Base-by-base conservation (phyloP, 371 early-diverging fungal genomes). In the Mortierella sp. region DNA sequence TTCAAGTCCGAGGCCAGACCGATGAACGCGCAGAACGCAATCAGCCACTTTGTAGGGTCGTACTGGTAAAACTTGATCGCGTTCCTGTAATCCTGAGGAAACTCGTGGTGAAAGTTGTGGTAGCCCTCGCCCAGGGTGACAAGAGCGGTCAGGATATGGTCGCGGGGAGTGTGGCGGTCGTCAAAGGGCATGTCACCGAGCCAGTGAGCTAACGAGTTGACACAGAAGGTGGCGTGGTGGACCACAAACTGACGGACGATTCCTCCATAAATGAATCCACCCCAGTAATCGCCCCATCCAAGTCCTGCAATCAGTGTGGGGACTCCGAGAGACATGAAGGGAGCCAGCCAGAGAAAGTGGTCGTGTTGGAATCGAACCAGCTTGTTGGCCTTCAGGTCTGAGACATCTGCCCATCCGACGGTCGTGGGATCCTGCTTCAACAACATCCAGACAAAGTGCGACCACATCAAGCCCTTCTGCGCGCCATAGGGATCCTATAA, bases 1-100 rank as follows among this genome's bases (percentile, higher is more conserved):
- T 96, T 95, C 76, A 98, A 91, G 70, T 96, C 92, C 76, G 93
- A 95, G n/a, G 97, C 93, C 13, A 96, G 88, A 22, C 96, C 96
- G 65, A 97, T 9, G 47, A 88, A 83, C 22, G 94, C 90, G 63
- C 85, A 79, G 14, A 86, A 13, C 70, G 89, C 89, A 75, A 98
- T 97, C 50, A 96, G 83, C 98, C 97, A 97, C 86, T 97, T 98
- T 79, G 98, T 97, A 31, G 98, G 98, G 78, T 98, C 97, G 84
- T 97, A 98, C 88, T 98, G 97, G 73, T 92, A 92, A 77, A 90
- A 94, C 73, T 88, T 80, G 86, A 98, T 94, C 58, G 96, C 98
- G 79, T 98, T 98, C 73, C 98, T 94, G 88, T 96, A 98, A 88
- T 98, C 98, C 74, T 93, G 91, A 70, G 98, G 98, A 91, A 97